Evolutionary conservation across 2,329 filamentous ascomycete genomes (phyloP).

Genomic region (Colletotrichum costaricense): DNA sequence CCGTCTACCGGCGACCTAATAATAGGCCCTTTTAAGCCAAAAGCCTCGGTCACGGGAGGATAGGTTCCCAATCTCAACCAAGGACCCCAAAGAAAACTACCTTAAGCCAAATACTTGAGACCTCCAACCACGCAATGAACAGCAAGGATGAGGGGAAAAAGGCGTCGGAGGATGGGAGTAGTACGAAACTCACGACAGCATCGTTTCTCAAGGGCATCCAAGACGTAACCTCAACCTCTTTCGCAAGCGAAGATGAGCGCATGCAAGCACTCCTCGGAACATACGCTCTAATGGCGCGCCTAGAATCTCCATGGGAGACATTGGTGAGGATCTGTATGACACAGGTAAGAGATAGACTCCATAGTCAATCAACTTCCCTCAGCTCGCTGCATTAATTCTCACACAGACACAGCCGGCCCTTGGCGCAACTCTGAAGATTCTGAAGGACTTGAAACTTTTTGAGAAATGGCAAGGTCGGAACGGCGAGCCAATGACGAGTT

Average conservation of each 20-base stretch:
- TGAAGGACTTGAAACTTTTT: conserved; percentile 2
- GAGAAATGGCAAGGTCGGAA: conserved; percentile 4
- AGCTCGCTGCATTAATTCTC: background rate
- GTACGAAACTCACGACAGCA: background rate
- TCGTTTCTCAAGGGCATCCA: background rate
- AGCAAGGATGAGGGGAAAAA: background rate
- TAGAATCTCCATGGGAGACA: conserved; percentile 24
- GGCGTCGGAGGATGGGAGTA: background rate
- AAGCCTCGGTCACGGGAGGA: background rate
- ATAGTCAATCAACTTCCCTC: rapidly evolving
- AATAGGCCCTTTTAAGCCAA: background rate
- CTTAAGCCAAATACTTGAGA: background rate
- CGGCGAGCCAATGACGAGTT: background rate
- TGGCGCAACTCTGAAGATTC: background rate
- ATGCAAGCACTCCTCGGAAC: background rate
- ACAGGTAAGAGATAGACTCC: background rate
- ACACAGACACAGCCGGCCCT: background rate
- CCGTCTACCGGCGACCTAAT: background rate
- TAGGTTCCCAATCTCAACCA: background rate
- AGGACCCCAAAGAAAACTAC: background rate
- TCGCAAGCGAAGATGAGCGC: conserved; percentile 5
- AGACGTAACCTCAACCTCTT: background rate
- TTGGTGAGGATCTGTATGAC: conserved; percentile 11
- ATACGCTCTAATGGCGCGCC: conserved; percentile 6
- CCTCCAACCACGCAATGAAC: background rate